Base-by-base conservation (phyloP, 805 yeast species). In the Ogataea polymorpha region DNA sequence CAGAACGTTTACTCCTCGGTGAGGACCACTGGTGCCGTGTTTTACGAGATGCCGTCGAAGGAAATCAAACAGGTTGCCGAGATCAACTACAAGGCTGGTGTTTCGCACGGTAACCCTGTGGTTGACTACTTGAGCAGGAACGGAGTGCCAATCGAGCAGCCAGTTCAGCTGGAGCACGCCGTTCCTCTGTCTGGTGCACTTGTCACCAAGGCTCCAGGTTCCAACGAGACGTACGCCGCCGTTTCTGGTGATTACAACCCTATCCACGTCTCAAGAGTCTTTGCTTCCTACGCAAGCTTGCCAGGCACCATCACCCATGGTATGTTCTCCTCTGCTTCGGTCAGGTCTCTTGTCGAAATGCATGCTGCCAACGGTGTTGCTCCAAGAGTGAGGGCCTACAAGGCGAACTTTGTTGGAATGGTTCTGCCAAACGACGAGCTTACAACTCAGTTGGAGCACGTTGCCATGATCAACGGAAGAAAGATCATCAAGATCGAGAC, bases 251-350 rank as follows among this genome's bases (percentile, higher is more conserved):
- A 93, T 68, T 91, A 78, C 80, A 93, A 93, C 68, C 99, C 99
- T 48, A 93, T 93, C 57, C 99, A 93, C 65, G 98, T 95, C 46
- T 86, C 96, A 25, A 83, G 96, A 62, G 93, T 88, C 37, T 93
- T 93, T 68, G 90, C 99, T 42, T 75, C 80, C 48, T 93, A 93
- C 63, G 98, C 96, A 32, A 80, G 80, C 59, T 75, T 93, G 60
- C 96, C 96, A 45, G 99, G 99, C 53, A 93, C 98, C 27, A 93
- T 93, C 58, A 93, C 99, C 26, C 99, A 95, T 61, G 99, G 99
- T 64, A 95, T 93, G 99, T 95, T 79, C 76, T 86, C 97, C 15
- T 86, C 96, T 61, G 99, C 97, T 48, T 77, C 95, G 49, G 91
- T 90, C 54, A 84, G 99, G 73, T 80, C 95, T 24, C 77, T 89